Evolutionary conservation across 164 flowering plant genomes (phyloP).

Genomic region (Tetrastigma voinierianum): DNA sequence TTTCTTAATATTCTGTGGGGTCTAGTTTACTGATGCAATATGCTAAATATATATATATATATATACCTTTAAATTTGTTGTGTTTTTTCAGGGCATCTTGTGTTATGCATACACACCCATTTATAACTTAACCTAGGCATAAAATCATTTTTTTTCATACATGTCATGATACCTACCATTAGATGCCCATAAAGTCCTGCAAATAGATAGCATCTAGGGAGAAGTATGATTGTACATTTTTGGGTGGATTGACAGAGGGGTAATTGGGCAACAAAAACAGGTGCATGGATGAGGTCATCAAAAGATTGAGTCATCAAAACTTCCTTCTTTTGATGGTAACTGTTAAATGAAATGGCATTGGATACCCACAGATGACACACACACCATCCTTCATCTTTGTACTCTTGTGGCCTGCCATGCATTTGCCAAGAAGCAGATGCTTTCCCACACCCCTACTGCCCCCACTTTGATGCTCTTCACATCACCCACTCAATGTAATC

Average conservation of each 20-base stretch:
- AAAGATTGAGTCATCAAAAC: background rate
- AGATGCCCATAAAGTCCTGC: too few species aligned
- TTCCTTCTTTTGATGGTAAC: background rate
- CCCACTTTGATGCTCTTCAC: conserved; percentile 9
- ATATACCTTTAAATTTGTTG: too few species aligned
- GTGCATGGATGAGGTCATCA: background rate
- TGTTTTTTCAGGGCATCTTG: too few species aligned
- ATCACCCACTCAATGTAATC: background rate
- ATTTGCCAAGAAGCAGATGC: conserved; percentile 10
- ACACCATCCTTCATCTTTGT: conserved; percentile 20
- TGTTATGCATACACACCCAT: too few species aligned
- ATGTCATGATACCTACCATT: too few species aligned
- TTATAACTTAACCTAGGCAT: too few species aligned
- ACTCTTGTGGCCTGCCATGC: conserved; percentile 22
- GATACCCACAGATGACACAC: too few species aligned
- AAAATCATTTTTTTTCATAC: too few species aligned
- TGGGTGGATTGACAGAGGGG: too few species aligned
- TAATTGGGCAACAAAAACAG: background rate
- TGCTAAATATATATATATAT: too few species aligned
- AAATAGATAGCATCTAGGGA: background rate
- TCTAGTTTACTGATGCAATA: too few species aligned
- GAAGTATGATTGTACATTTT: conserved; percentile 4
- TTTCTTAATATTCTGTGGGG: too few species aligned
- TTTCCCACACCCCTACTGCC: background rate
- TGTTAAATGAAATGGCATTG: conserved; percentile 12